A percentile compares a stretch with the other conserved stretches of the same genome.
phyloP scores from a whole-genome alignment of 768 basidiomycete species.

The Candolleomyces eurysporus region DNA sequence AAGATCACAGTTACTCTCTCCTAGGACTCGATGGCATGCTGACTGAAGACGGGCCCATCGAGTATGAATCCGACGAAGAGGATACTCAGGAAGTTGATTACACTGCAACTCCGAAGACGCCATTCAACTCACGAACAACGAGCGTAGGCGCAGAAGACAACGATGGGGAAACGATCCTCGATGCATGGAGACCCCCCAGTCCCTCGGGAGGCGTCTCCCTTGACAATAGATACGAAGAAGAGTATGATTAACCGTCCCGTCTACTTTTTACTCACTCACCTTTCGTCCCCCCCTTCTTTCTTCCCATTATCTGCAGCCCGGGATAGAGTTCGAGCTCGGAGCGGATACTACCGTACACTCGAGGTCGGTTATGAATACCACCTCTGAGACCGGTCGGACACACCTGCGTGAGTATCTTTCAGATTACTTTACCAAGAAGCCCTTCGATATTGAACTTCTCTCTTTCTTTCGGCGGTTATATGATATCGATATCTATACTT shows the following conservation, averaged over 20 bases:
- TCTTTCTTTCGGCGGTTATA: background rate
- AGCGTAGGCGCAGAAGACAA: background rate
- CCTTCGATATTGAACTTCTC: background rate
- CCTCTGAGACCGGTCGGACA: background rate
- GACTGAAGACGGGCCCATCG: constrained; percentile 10
- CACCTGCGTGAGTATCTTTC: background rate
- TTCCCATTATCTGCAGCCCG: constrained; percentile 5
- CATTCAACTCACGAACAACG: constrained; percentile 1
- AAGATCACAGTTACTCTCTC: constrained; percentile 14
- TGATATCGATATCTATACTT: background rate
- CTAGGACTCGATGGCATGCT: constrained; percentile 11
- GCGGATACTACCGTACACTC: background rate
- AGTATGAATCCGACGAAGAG: constrained; percentile 5
- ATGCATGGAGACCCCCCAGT: constrained; percentile 42
- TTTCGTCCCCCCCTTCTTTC: constrained; percentile 21
- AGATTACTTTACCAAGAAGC: background rate
- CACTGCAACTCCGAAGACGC: background rate
- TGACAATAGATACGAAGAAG: constrained; percentile 34
- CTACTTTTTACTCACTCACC: constrained; percentile 14
- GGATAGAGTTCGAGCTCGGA: constrained; percentile 4
- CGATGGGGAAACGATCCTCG: constrained; percentile 35
- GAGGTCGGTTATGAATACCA: no score
- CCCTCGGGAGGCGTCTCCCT: constrained; percentile 21
- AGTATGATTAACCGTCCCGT: constrained; percentile 31
- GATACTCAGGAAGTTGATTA: constrained; percentile 1